Base-by-base conservation (phyloP, 2,329 filamentous ascomycete species). In the Dothideomycetes sp. region DNA sequence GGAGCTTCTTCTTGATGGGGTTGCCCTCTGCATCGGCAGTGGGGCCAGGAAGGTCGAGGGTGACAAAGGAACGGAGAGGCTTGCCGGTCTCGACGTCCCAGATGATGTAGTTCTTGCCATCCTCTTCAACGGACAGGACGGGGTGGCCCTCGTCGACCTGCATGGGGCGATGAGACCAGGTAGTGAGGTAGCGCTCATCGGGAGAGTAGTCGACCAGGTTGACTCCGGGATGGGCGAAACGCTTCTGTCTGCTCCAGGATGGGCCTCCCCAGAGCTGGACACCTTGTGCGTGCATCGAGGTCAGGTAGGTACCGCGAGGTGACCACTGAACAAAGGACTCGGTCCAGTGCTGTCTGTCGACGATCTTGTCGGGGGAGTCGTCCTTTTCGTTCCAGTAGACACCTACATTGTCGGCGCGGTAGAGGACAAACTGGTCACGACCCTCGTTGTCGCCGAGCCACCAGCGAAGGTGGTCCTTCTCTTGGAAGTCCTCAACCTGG, bases 381-480 rank as follows among this genome's bases (percentile, higher is more conserved):
- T 83, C 89, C 66, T 94, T 91, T 71, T 93, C 94, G 70, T 96
- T 96, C 89, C 89, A 98, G 72, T 84, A 94, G 4, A 98, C 83
- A 44, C 87, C 88, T 29, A 98, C 91, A 47, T 81, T 82, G 38
- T 98, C 91, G 51, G 81, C 84, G 38, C 85, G 81, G 71, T 84
- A 95, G 77, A 96, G 87, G 60, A 84, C 84, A 54, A 96, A 91
- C 69, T 98, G 89, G 60, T 98, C 91, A 46, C 91, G 80, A 49
- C 86, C 86, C 50, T 86, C 86, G 43, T 81, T 71, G 57, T 98
- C 91, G 49, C 81, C 83, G 53, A 98, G 70, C 80, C 87, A 98
- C 61, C 84, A 96, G 58, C 88, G 78, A 54, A 96, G 69, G 62
- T 98, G 91, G 66, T 96, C 89, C 70, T 89, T 86, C 65, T 95